phyloP scores from a whole-genome alignment of 1,284 basidiomycete species.

The Chalciporus sp. region DNA sequence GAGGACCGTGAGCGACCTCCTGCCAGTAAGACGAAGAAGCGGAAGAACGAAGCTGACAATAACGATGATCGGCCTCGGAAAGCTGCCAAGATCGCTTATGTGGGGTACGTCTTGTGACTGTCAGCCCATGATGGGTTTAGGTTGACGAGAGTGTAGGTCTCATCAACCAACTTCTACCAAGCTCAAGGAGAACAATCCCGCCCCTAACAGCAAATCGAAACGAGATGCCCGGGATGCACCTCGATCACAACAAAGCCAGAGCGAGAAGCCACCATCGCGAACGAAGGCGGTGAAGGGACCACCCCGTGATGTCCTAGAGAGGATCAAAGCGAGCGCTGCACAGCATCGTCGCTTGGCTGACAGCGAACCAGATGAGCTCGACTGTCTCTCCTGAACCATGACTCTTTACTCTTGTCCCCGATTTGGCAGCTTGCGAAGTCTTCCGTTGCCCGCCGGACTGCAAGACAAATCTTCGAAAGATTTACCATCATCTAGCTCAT shows the following conservation, averaged over 20 bases:
- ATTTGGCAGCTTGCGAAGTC: neutral
- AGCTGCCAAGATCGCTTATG: constrained; percentile 16
- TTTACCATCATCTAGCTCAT: too few relatives aligned
- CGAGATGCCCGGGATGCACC: neutral
- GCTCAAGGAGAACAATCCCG: constrained; percentile 30
- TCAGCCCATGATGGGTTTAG: too few relatives aligned
- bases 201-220: neutral
- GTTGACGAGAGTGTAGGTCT: constrained; percentile 8
- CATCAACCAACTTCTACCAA: constrained; percentile 19
- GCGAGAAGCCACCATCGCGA: constrained; percentile 3
- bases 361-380: constrained; percentile 36
- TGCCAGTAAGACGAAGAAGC: constrained; percentile 16
- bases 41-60: constrained; percentile 23
- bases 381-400: constrained; percentile 31
- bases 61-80: constrained; percentile 28
- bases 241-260: neutral
- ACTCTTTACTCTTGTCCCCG: neutral
- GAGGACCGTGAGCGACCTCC: constrained; percentile 1
- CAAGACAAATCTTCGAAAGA: neutral
- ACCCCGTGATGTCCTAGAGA: constrained; percentile 32
- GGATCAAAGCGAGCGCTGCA: constrained; percentile 30
- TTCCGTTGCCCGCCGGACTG: neutral
- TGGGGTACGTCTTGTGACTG: constrained; percentile 11
- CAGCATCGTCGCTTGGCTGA: constrained; percentile 19
- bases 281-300: constrained; percentile 26